These are phyloP conservation scores for Cladophialophora psammophila DNA, from an alignment of 2,329 filamentous ascomycete species.

Conservation along the genomic window DNA sequence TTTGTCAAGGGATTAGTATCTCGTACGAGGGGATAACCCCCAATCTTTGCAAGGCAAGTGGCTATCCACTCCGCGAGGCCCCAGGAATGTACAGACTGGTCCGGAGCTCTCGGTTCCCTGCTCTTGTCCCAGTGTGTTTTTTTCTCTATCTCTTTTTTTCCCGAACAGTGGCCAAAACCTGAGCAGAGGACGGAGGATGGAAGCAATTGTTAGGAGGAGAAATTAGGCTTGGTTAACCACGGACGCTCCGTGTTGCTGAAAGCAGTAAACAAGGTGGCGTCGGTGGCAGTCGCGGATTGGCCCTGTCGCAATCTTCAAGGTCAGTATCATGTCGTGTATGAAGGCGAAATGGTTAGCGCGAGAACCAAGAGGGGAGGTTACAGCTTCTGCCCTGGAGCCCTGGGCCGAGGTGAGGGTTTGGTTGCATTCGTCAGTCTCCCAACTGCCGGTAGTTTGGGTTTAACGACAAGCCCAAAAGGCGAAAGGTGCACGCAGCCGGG, in stretches of 20 bases:
- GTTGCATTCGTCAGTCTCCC: not conserved
- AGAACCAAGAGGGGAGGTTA: not conserved
- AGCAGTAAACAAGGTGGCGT: not conserved
- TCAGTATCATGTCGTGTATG: not conserved
- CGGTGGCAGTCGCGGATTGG: not conserved
- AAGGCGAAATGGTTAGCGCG: slow-evolving; percentile 1
- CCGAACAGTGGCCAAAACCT: not conserved
- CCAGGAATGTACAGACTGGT: not conserved
- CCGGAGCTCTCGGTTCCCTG: not conserved
- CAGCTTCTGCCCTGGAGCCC: not conserved
- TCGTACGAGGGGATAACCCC: not conserved
- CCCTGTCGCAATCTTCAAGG: not conserved
- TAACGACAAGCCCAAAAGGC: not conserved
- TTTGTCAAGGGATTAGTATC: not conserved
- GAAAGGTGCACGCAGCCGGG: not conserved
- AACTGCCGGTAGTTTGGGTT: not conserved
- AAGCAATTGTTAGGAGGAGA: not conserved
- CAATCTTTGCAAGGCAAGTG: not conserved
- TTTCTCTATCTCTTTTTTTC: not conserved
- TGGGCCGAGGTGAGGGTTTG: not conserved
- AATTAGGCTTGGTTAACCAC: not conserved
- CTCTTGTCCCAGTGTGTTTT: not conserved
- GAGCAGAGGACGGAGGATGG: not conserved
- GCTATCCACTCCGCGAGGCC: not conserved
- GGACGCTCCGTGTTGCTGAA: not conserved